phyloP scores from a whole-genome alignment of 352 stramenopile genomes.

The Globisporangium cystogenes region DNA sequence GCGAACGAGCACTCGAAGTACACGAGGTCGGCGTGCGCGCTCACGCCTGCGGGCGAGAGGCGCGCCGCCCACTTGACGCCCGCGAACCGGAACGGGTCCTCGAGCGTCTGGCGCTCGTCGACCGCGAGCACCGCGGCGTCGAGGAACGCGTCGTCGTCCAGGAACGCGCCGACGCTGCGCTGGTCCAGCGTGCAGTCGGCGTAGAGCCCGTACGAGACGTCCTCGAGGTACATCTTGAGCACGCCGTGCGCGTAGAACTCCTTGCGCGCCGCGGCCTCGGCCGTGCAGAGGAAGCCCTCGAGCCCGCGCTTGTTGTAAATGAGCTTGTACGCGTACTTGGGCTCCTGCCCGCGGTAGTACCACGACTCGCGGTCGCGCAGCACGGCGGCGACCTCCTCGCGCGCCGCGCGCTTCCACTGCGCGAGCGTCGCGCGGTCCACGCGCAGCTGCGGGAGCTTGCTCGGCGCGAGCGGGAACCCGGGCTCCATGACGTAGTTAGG shows the following conservation, averaged over 20 bases:
- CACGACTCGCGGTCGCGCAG: slow-evolving; percentile 10
- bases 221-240: slow-evolving; percentile 11
- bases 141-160: slow-evolving; percentile 17
- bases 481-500: slow-evolving; percentile 6
- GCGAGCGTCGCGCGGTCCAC: slow-evolving; percentile 5
- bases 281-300: slow-evolving; percentile 14
- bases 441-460: slow-evolving; percentile 2
- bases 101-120: slow-evolving; percentile 24
- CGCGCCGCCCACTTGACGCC: slow-evolving; percentile 39
- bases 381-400: slow-evolving; percentile 1
- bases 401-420: slow-evolving; percentile 6
- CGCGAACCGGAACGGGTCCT: slow-evolving; percentile 45
- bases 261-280: slow-evolving; percentile 6
- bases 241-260: slow-evolving; percentile 11
- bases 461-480: slow-evolving; percentile 1
- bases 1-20: slow-evolving; percentile 12
- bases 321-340: slow-evolving; percentile 15
- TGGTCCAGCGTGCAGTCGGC: slow-evolving; percentile 35
- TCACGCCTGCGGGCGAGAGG: background rate
- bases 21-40: slow-evolving; percentile 3
- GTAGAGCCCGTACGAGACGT: slow-evolving; percentile 38
- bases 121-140: slow-evolving; percentile 40
- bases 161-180: slow-evolving; percentile 22
- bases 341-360: slow-evolving; percentile 10
- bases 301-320: slow-evolving; percentile 30